Evolutionary conservation across 352 stramenopile genomes (phyloP).

Genomic region (Globisporangium nunn): DNA sequence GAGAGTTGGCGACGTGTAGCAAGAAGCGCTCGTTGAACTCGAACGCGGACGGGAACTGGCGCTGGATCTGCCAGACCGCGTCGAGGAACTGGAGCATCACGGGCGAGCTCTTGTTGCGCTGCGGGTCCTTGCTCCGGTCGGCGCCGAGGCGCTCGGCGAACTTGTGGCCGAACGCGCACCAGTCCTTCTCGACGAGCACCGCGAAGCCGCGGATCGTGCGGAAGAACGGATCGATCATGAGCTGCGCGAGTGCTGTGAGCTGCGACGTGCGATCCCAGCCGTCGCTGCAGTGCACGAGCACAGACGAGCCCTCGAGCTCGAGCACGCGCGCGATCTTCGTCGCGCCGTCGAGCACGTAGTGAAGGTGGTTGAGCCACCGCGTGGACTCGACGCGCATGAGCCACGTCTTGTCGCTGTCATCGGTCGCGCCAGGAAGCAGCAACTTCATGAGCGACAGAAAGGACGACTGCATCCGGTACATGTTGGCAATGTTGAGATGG

Average conservation of each 20-base stretch:
- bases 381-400: constrained; percentile 67
- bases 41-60: constrained; percentile 75
- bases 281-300: constrained; percentile 84
- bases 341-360: constrained; percentile 71
- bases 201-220: constrained; percentile 81
- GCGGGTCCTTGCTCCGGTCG: constrained; percentile 67
- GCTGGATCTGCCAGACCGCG: constrained; percentile 75
- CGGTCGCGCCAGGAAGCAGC: constrained; percentile 46
- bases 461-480: constrained; percentile 89
- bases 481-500: constrained; percentile 90
- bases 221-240: constrained; percentile 87
- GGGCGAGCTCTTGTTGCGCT: constrained; percentile 72
- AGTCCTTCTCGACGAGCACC: constrained; percentile 83
- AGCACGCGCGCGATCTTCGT: constrained; percentile 85
- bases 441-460: constrained; percentile 68
- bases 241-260: constrained; percentile 64
- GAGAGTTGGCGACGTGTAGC: constrained; percentile 68
- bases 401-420: constrained; percentile 66
- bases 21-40: constrained; percentile 85
- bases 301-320: constrained; percentile 71
- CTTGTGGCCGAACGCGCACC: constrained; percentile 83
- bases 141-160: constrained; percentile 61
- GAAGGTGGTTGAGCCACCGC: constrained; percentile 81
- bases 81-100: constrained; percentile 87
- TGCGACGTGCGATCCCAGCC: constrained; percentile 85